Evolutionary conservation across 169 alveolate species (phyloP).

Genomic region (Hepatocystis sp.): DNA sequence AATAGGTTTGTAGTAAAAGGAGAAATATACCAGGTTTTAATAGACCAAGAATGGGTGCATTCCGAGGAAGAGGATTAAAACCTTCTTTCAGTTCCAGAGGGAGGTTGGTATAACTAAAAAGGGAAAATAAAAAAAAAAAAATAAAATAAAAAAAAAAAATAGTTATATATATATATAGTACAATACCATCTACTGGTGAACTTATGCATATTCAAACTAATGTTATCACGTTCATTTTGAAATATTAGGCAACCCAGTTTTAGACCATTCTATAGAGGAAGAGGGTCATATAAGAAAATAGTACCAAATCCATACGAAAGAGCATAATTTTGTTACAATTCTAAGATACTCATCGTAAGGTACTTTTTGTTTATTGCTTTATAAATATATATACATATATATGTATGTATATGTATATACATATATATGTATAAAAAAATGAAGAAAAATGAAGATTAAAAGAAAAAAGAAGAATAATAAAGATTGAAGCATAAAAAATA

Average conservation of each 20-base stretch:
- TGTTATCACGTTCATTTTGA: no score
- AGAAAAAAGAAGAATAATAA: no score
- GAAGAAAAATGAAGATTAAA: no score
- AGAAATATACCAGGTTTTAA: conserved; percentile 89
- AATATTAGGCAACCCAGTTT: conserved; percentile 71
- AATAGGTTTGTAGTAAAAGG: conserved; percentile 86
- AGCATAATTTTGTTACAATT: conserved; percentile 8
- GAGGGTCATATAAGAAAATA: conserved; percentile 61
- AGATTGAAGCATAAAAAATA: no score
- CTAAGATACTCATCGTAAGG: no score
- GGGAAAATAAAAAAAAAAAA: neutral
- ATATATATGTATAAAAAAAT: no score
- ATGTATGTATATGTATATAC: no score
- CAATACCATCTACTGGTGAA: no score
- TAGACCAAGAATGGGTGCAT: conserved; percentile 53
- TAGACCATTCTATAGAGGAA: conserved; percentile 74
- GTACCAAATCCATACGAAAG: conserved; percentile 66
- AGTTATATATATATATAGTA: neutral
- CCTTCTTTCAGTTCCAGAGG: conserved; percentile 25
- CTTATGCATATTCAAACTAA: no score
- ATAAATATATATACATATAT: no score
- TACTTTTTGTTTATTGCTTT: no score
- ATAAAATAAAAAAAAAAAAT: neutral
- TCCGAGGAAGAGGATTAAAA: conserved; percentile 60
- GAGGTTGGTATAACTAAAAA: conserved; percentile 15